phyloP scores from a whole-genome alignment of 768 basidiomycete species.

The Russula ochroleuca region DNA sequence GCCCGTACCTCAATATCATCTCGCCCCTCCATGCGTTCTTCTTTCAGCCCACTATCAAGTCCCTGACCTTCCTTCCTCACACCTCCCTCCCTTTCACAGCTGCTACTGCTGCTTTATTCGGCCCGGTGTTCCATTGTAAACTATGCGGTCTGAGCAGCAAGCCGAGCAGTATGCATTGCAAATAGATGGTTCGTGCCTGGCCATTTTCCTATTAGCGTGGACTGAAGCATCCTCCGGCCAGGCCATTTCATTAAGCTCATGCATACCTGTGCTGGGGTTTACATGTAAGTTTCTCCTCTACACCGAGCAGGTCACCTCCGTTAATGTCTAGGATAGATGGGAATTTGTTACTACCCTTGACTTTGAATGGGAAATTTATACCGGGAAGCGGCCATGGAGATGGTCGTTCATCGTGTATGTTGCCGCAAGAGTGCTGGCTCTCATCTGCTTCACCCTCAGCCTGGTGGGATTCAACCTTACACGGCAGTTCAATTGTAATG shows the following conservation, averaged over 20 bases:
- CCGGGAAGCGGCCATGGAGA: constrained; percentile 23
- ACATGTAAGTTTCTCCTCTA: constrained; percentile 5
- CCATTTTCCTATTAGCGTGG: not conserved
- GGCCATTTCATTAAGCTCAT: constrained; percentile 8
- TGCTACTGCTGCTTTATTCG: too few relatives aligned
- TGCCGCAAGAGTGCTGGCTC: constrained; percentile 12
- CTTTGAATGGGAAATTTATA: constrained; percentile 26
- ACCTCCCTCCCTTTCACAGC: too few relatives aligned
- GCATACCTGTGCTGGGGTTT: constrained; percentile 21
- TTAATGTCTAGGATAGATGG: constrained; percentile 11
- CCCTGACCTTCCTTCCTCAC: not conserved
- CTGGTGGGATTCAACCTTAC: constrained; percentile 24
- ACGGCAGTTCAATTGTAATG: constrained; percentile 15
- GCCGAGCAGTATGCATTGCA: not conserved
- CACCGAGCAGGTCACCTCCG: not conserved
- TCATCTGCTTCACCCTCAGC: constrained; percentile 7
- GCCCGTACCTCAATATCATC: not conserved
- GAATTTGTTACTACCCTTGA: constrained; percentile 19
- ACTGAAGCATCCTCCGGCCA: not conserved
- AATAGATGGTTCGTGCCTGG: constrained; percentile 1
- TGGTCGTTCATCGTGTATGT: constrained; percentile 25
- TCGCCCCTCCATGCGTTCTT: not conserved
- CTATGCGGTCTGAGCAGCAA: not conserved
- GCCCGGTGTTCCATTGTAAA: not conserved
- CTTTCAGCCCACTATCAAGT: not conserved